Percentiles rank a stretch among this genome's conserved stretches.
Conservation (phyloP, 371 early-diverging fungal species). For the Dinochytrium kinnereticum region DNA sequence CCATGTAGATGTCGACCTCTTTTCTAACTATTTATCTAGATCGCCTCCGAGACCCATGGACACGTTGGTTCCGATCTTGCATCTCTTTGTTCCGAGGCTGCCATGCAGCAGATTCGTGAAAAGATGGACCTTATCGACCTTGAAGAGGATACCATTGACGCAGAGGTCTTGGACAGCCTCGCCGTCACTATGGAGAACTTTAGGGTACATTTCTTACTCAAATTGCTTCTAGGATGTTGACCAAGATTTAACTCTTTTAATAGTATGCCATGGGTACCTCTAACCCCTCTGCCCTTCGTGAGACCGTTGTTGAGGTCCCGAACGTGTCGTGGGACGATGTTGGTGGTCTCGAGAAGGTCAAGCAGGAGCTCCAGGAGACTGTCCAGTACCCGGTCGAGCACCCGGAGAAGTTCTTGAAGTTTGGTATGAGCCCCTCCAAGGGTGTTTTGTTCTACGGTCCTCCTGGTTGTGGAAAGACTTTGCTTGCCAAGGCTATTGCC, state of each 20-base stretch:
- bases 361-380: constrained; percentile 99
- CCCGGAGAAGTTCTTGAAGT: constrained; percentile 99
- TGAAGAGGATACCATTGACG: constrained; percentile 99
- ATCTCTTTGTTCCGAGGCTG: constrained; percentile 99
- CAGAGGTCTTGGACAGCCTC: constrained; percentile 94
- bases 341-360: constrained; percentile 99
- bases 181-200: constrained; percentile 99
- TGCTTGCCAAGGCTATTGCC: constrained; percentile 99
- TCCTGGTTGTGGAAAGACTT: constrained; percentile 99
- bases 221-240: no score
- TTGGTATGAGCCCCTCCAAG: constrained; percentile 99
- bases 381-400: constrained; percentile 99
- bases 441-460: constrained; percentile 99
- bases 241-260: background rate
- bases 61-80: constrained; percentile 99
- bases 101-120: constrained; percentile 99
- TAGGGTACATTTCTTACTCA: constrained; percentile 58
- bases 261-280: constrained; percentile 93
- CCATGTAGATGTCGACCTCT: constrained; percentile 2
- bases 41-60: constrained; percentile 99
- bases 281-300: constrained; percentile 99
- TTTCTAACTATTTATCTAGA: constrained; percentile 40
- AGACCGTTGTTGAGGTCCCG: constrained; percentile 99
- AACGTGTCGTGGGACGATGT: constrained; percentile 98
- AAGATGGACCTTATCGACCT: constrained; percentile 96